Base-by-base conservation (phyloP, 768 basidiomycete species). In the Phanerochaete sordida region DNA sequence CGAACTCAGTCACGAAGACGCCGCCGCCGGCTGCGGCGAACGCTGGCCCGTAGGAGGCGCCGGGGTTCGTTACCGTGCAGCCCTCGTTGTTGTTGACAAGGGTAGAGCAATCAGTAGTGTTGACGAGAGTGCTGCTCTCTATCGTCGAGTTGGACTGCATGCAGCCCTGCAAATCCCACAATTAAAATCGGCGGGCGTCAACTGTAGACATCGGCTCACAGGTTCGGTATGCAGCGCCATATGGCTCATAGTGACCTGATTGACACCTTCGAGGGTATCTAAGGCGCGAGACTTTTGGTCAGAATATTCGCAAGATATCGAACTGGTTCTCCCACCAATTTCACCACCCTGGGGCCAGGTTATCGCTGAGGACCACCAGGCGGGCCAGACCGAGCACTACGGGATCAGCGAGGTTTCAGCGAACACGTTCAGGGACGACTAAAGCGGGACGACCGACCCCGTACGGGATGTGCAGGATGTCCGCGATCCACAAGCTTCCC, bases 211-310 rank as follows among this genome's bases (percentile, higher is more conserved):
- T n/a, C n/a, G 57, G 70, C 77, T 26, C 59, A 79, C 81, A 0
- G 82, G 70, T 43, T 79, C 75, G 0, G 90, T 90, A 70, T 93
- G 92, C 16, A 93, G 74, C 0, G 92, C 80, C 79, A 88, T 84
- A 68, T 89, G 87, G 62, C 87, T 90, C 56, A 76, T 74, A 2
- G 77, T 76, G 44, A 81, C 80, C 51, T 81, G 69, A 72, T 95
- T 94, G 62, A 94, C 86, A 33, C 85, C 88, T 70, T 95, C 92
- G 60, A 94, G 83, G 11, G 88, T 89, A 70, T 94, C 93, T 62
- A 47, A 16, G 50, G 48, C 1, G 21, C 24, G 23, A 1, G 13
- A 26, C 1, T 26, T 23, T 57, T 44, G 47, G 31, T 51, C 35
- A 8, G 43, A n/a, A 28, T 31, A 28, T 49, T 31, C 13, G 3